Evolutionary conservation across 768 basidiomycete species (phyloP).

Genomic region (Filobasidium floriforme): DNA sequence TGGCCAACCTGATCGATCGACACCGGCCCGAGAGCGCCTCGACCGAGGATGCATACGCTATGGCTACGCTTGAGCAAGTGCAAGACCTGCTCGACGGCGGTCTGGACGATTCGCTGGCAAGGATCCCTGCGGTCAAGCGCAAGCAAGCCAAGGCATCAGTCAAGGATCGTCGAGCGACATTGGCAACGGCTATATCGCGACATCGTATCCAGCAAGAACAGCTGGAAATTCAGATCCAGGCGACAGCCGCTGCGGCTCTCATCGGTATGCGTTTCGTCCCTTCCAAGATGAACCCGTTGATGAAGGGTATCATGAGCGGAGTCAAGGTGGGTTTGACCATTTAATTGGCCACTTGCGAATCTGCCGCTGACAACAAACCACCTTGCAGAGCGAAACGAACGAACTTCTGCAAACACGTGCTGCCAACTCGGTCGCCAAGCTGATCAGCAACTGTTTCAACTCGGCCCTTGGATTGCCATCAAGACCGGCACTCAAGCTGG

Average conservation of each 20-base stretch:
- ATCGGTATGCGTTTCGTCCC: slow-evolving; percentile 79
- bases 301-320: slow-evolving; percentile 94
- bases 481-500: slow-evolving; percentile 89
- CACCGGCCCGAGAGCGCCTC: background rate
- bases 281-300: slow-evolving; percentile 88
- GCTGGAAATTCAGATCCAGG: slow-evolving; percentile 69
- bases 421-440: slow-evolving; percentile 73
- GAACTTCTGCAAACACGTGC: slow-evolving; percentile 78
- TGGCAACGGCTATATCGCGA: background rate
- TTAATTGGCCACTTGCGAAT: background rate
- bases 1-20: background rate
- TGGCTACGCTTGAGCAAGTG: background rate
- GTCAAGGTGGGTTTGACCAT: slow-evolving; percentile 64
- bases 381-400: slow-evolving; percentile 60
- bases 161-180: background rate
- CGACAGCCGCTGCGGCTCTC: slow-evolving; percentile 83
- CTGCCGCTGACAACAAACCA: slow-evolving; percentile 38
- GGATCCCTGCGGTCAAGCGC: background rate
- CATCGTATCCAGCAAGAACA: background rate
- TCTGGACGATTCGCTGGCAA: background rate
- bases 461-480: slow-evolving; percentile 55
- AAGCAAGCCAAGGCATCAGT: background rate
- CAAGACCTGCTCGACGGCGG: background rate
- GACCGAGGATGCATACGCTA: background rate
- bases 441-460: slow-evolving; percentile 72